Conservation (phyloP, 2,329 filamentous ascomycete genomes). For the Curvularia sp. region DNA sequence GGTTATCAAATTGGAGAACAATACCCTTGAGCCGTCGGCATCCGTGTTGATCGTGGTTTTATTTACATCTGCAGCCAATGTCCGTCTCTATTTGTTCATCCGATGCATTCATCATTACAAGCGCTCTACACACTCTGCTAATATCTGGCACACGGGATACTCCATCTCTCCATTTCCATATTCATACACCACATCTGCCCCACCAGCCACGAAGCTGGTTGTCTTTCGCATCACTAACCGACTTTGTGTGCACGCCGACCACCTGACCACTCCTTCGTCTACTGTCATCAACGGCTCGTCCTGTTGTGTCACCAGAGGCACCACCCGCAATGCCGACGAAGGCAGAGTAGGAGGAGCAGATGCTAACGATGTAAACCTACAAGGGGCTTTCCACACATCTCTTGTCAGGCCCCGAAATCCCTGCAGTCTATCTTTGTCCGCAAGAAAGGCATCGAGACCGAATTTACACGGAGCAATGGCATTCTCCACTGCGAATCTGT, state of each 20-base stretch:
- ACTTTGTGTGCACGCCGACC: background rate
- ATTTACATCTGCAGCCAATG: background rate
- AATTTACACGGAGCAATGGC: constrained; percentile 17
- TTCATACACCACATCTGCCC: background rate
- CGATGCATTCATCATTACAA: background rate
- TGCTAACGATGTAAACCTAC: background rate
- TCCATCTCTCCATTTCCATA: background rate
- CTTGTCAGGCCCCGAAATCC: constrained; percentile 6
- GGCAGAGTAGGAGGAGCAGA: background rate
- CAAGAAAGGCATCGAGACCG: constrained; percentile 25
- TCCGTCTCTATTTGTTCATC: background rate
- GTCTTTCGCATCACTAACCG: constrained; percentile 14
- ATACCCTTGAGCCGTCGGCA: background rate
- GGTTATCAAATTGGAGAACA: background rate
- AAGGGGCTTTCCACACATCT: constrained; percentile 22
- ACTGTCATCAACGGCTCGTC: constrained; percentile 5
- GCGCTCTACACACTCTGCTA: constrained; percentile 4
- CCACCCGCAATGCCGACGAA: background rate
- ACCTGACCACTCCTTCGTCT: constrained; percentile 5
- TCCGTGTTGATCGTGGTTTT: background rate
- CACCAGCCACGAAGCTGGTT: background rate
- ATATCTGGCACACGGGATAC: constrained; percentile 11
- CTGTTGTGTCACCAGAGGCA: background rate
- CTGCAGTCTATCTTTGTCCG: background rate
- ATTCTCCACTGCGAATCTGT: constrained; percentile 19